Percentiles rank a stretch among this genome's conserved stretches.
Conservation (phyloP, 2,329 filamentous ascomycete genomes). For the Pseudogymnoascus sp. region DNA sequence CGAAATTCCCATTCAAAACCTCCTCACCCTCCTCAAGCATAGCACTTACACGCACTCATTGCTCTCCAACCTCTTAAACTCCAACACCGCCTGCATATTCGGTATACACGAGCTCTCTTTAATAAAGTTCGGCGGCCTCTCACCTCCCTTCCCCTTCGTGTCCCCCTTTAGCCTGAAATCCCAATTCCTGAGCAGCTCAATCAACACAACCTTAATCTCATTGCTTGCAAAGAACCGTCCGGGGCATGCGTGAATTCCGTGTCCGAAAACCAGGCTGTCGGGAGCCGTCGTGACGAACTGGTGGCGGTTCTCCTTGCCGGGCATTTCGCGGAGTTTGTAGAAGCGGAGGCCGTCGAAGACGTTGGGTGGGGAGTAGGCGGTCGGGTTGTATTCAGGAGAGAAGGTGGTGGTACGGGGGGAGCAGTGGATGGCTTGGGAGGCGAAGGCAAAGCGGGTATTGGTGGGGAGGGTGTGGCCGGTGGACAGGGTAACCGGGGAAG, state of each 20-base stretch:
- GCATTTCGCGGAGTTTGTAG: constrained; percentile 17
- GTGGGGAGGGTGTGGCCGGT: constrained; percentile 29
- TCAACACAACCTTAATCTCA: constrained; percentile 33
- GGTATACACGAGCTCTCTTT: constrained; percentile 10
- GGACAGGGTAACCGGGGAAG: constrained; percentile 25
- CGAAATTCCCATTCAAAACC: background rate
- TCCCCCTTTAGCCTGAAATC: constrained; percentile 51
- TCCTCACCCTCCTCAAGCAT: background rate
- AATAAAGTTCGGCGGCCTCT: constrained; percentile 55
- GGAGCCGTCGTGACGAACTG: constrained; percentile 31
- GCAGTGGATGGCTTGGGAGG: constrained; percentile 24
- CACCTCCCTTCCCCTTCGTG: constrained; percentile 67
- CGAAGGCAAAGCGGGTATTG: constrained; percentile 25
- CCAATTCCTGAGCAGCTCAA: constrained; percentile 28
- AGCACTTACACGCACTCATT: background rate
- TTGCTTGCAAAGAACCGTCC: constrained; percentile 35
- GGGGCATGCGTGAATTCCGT: constrained; percentile 37
- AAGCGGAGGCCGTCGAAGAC: constrained; percentile 23
- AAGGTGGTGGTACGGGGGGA: constrained; percentile 21
- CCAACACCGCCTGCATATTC: constrained; percentile 16
- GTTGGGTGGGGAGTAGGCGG: constrained; percentile 10
- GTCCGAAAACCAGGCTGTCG: constrained; percentile 32
- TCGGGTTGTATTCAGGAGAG: constrained; percentile 23
- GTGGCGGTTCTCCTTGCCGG: constrained; percentile 25
- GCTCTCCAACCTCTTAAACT: constrained; percentile 15